A percentile compares a stretch with the other conserved stretches of the same genome.
phyloP scores from a whole-genome alignment of 371 early-diverging fungal genomes.

The Apophysomyces trapeziformis region DNA sequence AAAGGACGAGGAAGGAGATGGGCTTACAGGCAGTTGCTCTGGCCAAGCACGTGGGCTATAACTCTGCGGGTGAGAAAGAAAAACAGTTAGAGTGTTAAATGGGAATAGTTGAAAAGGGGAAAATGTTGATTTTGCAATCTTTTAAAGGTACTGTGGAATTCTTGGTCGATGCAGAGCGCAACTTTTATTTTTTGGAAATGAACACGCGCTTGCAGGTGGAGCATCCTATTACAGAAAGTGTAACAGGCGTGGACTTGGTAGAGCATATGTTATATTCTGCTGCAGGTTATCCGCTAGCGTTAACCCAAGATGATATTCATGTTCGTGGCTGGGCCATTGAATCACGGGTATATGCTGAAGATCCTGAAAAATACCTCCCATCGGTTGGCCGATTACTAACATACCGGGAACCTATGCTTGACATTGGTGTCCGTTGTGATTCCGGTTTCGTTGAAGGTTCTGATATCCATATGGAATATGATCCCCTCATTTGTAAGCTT shows the following conservation, averaged over 20 bases:
- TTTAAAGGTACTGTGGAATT: constrained; percentile 72
- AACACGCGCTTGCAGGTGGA: constrained; percentile 93
- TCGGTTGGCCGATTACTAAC: constrained; percentile 78
- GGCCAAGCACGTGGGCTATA: constrained; percentile 83
- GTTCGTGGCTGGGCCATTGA: constrained; percentile 87
- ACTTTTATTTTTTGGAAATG: constrained; percentile 91
- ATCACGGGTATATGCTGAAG: constrained; percentile 91
- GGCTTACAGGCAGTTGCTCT: constrained; percentile 85
- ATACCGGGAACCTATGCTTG: constrained; percentile 33
- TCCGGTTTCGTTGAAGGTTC: constrained; percentile 72
- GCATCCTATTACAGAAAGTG: constrained; percentile 97
- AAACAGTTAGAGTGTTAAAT: constrained; percentile 7
- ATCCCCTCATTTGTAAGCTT: constrained; percentile 89
- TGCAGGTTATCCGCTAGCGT: constrained; percentile 62
- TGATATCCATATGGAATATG: constrained; percentile 86
- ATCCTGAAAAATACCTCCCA: constrained; percentile 87
- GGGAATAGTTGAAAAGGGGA: neutral
- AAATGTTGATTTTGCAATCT: constrained; percentile 13
- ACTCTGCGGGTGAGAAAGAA: constrained; percentile 66
- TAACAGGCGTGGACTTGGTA: constrained; percentile 93
- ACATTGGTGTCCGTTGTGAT: constrained; percentile 36
- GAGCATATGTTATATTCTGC: constrained; percentile 88
- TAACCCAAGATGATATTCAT: constrained; percentile 63
- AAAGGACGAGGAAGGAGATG: constrained; percentile 71
- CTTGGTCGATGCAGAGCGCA: constrained; percentile 64